Conservation (phyloP, 345 rosid species). For the Raphanus sativus region DNA sequence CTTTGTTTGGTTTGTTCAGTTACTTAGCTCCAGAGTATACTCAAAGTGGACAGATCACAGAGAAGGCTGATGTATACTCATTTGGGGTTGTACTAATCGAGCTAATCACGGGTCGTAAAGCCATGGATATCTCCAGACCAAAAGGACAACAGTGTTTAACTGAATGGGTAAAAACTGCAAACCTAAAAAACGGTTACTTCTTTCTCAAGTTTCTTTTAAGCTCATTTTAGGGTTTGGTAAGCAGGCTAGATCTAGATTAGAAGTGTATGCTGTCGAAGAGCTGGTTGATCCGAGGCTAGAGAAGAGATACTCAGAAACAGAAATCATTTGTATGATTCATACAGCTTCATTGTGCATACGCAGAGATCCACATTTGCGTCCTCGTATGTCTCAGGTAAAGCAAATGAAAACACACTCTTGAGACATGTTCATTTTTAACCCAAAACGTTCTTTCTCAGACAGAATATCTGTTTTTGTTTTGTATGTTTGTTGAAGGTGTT, state of each 20-base stretch:
- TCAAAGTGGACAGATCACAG: conserved; percentile 96
- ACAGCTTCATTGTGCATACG: conserved; percentile 89
- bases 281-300: conserved; percentile 70
- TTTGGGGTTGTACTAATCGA: conserved; percentile 92
- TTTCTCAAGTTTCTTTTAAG: neutral
- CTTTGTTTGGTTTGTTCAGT: conserved; percentile 41
- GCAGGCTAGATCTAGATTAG: conserved; percentile 88
- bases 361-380: conserved; percentile 82
- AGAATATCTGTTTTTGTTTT: neutral
- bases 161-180: conserved; percentile 70
- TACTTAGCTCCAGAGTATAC: conserved; percentile 98
- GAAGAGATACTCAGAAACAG: conserved; percentile 56
- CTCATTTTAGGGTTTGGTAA: neutral
- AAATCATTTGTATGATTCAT: conserved; percentile 84
- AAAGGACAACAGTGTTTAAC: conserved; percentile 96
- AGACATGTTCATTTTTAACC: neutral
- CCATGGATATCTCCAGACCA: conserved; percentile 83
- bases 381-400: conserved; percentile 95
- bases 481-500: conserved; percentile 54
- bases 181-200: neutral
- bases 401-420: conserved; percentile 2
- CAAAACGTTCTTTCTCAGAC: neutral
- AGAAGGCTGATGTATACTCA: conserved; percentile 96
- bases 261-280: conserved; percentile 70
- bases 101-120: conserved; percentile 94